Evolutionary conservation across 2,329 filamentous ascomycete genomes (phyloP), one percentile per base, ranked within the genome.

Genomic region (Fusarium ambrosium): DNA sequence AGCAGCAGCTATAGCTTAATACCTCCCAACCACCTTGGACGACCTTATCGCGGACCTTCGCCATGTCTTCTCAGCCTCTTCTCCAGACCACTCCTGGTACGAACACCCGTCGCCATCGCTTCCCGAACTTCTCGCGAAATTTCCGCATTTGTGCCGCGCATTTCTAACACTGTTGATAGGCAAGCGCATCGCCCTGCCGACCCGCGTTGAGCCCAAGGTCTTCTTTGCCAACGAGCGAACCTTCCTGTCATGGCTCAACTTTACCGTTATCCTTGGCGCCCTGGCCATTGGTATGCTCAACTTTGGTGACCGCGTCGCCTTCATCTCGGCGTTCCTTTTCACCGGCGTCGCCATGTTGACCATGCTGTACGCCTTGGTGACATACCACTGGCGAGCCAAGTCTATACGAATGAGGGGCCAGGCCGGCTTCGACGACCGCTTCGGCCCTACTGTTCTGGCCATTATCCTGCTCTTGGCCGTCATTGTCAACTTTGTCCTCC

Each of bases 211-310:
- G 86, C 97, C 97, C 80, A 99, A 99, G 87, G 97, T 99, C 88
- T 99, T 98, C 91, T 99, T 99, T 89, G 97, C 97, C 86, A 99
- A 99, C 89, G 97, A 99, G 87, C 95, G 97, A 74, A 99, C 97
- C 74, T 99, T 99, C 84, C 92, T 99, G 81, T 98, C 95, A 85
- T 99, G 97, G 97, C 94, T 99, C 81, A 99, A 99, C 90, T 98
- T 98, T 89, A 98, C 95, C 84, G 95, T 99, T 81, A 96, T 99
- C 85, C 93, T 99, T 72, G 97, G 97, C 81, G 97, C 97, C 74
- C 92, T 99, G 61, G 96, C 97, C 77, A 94, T 99, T 79, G 97
- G 97, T 78, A 95, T 99, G 82, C 92, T 99, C 80, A 99, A 99
- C 88, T 99, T 99, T 80, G 97, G 97, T 82, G 97, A 99, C 85